phyloP scores from a whole-genome alignment of 2,329 filamentous ascomycete species.

The Onygena corvina region DNA sequence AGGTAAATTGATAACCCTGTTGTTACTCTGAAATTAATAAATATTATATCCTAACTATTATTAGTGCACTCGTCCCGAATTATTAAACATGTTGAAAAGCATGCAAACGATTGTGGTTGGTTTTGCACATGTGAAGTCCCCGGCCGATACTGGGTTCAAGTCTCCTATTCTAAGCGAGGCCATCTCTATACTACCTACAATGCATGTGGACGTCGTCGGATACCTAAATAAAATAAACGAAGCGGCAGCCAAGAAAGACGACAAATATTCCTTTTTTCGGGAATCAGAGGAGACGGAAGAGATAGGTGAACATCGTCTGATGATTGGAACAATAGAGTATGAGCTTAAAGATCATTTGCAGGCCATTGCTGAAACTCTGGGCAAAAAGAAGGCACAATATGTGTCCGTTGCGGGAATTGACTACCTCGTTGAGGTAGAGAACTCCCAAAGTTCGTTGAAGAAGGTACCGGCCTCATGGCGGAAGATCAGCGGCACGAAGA shows the following conservation, averaged over 20 bases:
- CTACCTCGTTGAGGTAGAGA: slow-evolving; percentile 85
- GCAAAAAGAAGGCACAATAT: slow-evolving; percentile 63
- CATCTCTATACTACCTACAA: slow-evolving; percentile 62
- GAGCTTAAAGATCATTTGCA: slow-evolving; percentile 68
- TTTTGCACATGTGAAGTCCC: slow-evolving; percentile 54
- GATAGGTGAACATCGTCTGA: slow-evolving; percentile 77
- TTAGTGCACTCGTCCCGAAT: slow-evolving; percentile 69
- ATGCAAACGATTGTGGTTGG: slow-evolving; percentile 70
- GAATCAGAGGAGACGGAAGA: slow-evolving; percentile 78
- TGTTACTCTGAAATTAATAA: not conserved
- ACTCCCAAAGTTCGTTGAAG: slow-evolving; percentile 57
- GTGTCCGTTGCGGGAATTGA: slow-evolving; percentile 81
- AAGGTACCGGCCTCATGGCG: slow-evolving; percentile 86
- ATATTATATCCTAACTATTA: slow-evolving; percentile 14
- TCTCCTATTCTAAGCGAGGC: slow-evolving; percentile 59
- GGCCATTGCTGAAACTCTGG: slow-evolving; percentile 59
- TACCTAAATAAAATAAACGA: slow-evolving; percentile 79
- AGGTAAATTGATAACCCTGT: slow-evolving; percentile 33
- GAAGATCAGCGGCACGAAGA: slow-evolving; percentile 92
- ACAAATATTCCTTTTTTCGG: slow-evolving; percentile 90
- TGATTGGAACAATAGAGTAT: slow-evolving; percentile 83
- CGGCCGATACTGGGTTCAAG: slow-evolving; percentile 58
- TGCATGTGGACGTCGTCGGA: slow-evolving; percentile 57
- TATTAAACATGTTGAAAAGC: slow-evolving; percentile 72
- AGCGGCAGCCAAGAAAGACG: slow-evolving; percentile 68